phyloP scores from a whole-genome alignment of 164 flowering plant genomes.

The Malania oleifera region DNA sequence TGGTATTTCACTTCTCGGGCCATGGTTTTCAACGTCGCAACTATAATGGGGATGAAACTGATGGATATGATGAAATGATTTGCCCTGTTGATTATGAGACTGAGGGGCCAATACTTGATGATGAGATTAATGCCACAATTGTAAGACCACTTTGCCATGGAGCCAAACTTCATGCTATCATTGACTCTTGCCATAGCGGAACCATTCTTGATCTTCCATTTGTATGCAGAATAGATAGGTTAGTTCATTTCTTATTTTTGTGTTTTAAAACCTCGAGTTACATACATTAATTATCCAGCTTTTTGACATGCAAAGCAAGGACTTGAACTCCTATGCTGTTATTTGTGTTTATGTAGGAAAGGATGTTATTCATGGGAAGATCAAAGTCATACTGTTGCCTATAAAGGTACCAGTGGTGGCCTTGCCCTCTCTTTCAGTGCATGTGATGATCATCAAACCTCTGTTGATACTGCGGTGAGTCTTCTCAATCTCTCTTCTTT shows the following conservation, averaged over 20 bases:
- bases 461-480: slow-evolving; percentile 46
- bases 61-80: slow-evolving; percentile 48
- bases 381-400: slow-evolving; percentile 18
- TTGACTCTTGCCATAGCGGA: slow-evolving; percentile 64
- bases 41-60: slow-evolving; percentile 33
- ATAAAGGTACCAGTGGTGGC: slow-evolving; percentile 41
- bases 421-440: slow-evolving; percentile 38
- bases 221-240: slow-evolving; percentile 28
- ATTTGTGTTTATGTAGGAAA: slow-evolving; percentile 6
- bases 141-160: slow-evolving; percentile 41
- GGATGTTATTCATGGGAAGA: slow-evolving; percentile 37
- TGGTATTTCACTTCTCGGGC: slow-evolving; percentile 58
- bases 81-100: slow-evolving; percentile 44
- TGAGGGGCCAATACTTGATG: slow-evolving; percentile 46
- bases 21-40: slow-evolving; percentile 47
- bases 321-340: no score
- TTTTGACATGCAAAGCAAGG: no score
- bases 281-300: no score
- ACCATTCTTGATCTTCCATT: slow-evolving; percentile 44
- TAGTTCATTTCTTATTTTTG: no score
- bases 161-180: slow-evolving; percentile 54
- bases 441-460: slow-evolving; percentile 35
- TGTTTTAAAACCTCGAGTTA: no score
- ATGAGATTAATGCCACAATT: slow-evolving; percentile 36
- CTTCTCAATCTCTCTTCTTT: no score